Conservation (phyloP, 495 filamentous ascomycete species). For the Lepraria neglecta region DNA sequence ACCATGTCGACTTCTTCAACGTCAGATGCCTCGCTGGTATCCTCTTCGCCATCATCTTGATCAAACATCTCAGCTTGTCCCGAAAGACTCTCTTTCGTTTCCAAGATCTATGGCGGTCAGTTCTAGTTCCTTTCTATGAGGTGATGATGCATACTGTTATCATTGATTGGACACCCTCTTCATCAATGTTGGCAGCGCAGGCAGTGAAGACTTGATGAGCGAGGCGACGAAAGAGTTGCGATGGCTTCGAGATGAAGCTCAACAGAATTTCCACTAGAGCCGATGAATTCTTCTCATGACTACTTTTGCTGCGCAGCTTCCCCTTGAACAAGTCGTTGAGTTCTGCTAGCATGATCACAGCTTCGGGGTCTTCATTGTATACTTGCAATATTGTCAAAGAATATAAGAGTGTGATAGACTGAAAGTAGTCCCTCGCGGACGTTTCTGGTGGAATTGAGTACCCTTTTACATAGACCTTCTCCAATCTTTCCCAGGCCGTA, state of each 20-base stretch:
- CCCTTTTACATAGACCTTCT: constrained; percentile 59
- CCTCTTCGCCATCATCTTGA: constrained; percentile 43
- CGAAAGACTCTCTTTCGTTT: constrained; percentile 69
- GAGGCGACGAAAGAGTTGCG: constrained; percentile 75
- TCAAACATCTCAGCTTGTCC: constrained; percentile 86
- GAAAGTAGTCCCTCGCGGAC: constrained; percentile 31
- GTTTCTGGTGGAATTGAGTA: constrained; percentile 31
- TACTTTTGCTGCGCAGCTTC: constrained; percentile 45
- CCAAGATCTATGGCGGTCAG: constrained; percentile 49
- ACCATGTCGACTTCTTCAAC: constrained; percentile 37
- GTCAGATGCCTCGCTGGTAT: constrained; percentile 36
- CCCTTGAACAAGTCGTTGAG: constrained; percentile 56
- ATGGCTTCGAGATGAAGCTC: constrained; percentile 79
- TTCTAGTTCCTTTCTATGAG: constrained; percentile 15
- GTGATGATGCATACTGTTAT: constrained; percentile 33
- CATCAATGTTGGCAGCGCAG: constrained; percentile 64
- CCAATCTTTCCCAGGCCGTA: constrained; percentile 57
- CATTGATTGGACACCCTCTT: constrained; percentile 66
- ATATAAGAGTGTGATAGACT: constrained; percentile 70
- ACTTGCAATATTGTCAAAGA: constrained; percentile 80
- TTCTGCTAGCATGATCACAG: constrained; percentile 67
- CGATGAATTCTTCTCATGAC: constrained; percentile 60
- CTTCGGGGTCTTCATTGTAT: constrained; percentile 83
- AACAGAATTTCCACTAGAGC: constrained; percentile 82
- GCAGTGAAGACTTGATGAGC: constrained; percentile 79